Conservation (phyloP, 352 stramenopile species). For the Globisporangium echinulatum region DNA sequence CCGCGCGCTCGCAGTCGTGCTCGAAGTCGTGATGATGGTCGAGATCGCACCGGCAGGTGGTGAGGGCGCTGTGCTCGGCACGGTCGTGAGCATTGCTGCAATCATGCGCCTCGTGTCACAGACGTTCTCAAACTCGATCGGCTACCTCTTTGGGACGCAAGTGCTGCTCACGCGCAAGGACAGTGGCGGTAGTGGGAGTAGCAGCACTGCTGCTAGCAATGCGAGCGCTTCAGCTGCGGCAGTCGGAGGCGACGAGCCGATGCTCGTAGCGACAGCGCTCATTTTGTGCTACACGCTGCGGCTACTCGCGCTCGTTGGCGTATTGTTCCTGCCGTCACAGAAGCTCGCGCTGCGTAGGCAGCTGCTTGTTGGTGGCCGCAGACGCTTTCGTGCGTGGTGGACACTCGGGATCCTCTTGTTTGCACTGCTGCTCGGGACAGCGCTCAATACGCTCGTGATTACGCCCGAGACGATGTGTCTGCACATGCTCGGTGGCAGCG, state of each 20-base stretch:
- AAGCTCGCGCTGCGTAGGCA: slow-evolving; percentile 12
- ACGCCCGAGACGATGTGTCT: slow-evolving; percentile 24
- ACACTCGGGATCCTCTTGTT: slow-evolving; percentile 15
- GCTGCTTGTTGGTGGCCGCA: slow-evolving; percentile 7
- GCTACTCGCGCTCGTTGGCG: slow-evolving; percentile 19
- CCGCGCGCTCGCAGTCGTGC: slow-evolving; percentile 22
- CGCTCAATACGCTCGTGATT: slow-evolving; percentile 20
- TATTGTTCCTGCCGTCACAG: slow-evolving; percentile 18
- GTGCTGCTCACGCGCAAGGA: slow-evolving; percentile 7
- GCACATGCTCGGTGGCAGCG: slow-evolving; percentile 22
- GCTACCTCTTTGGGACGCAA: slow-evolving; percentile 14
- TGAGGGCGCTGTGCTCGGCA: slow-evolving; percentile 36
- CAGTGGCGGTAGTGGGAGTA: slow-evolving; percentile 1
- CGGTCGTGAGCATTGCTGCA: slow-evolving; percentile 31
- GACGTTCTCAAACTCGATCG: slow-evolving; percentile 17
- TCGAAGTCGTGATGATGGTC: slow-evolving; percentile 31
- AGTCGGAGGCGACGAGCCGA: slow-evolving; percentile 11
- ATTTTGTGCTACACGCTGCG: slow-evolving; percentile 20
- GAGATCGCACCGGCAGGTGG: slow-evolving; percentile 38
- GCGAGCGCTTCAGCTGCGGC: neutral
- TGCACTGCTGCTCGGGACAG: slow-evolving; percentile 12
- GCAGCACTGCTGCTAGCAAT: neutral
- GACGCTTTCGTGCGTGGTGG: slow-evolving; percentile 17
- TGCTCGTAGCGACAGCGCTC: slow-evolving; percentile 25
- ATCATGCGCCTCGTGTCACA: slow-evolving; percentile 31